Conservation (phyloP, 805 yeast genomes). For the Candida boleticola region DNA sequence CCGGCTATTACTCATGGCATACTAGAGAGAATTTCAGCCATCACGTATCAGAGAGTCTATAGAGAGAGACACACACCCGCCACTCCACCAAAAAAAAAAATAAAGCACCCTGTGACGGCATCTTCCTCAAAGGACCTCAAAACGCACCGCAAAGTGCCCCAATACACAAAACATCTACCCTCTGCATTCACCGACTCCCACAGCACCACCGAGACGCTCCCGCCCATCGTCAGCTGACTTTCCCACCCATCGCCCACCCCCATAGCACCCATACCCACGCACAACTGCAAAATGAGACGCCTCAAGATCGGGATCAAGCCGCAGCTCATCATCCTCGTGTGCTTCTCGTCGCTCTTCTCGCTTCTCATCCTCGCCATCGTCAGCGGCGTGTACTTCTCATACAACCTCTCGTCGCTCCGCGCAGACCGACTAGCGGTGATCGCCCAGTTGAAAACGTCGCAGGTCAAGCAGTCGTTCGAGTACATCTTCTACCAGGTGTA, state of each 20-base stretch:
- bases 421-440: slow-evolving; percentile 73
- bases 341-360: slow-evolving; percentile 67
- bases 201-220: background rate
- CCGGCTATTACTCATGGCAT: too few relatives aligned
- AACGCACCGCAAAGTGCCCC: too few relatives aligned
- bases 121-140: too few relatives aligned
- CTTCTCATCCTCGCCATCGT: slow-evolving; percentile 71
- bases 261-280: background rate
- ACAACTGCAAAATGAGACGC: slow-evolving; percentile 24
- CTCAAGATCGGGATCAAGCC: slow-evolving; percentile 66
- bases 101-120: too few relatives aligned
- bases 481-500: slow-evolving; percentile 65
- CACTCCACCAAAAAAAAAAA: too few relatives aligned
- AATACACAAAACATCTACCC: background rate
- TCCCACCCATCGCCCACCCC: background rate
- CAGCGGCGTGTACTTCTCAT: slow-evolving; percentile 68
- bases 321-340: slow-evolving; percentile 70
- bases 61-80: too few relatives aligned
- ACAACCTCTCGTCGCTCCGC: slow-evolving; percentile 58
- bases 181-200: too few relatives aligned
- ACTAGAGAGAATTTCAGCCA: too few relatives aligned
- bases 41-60: too few relatives aligned
- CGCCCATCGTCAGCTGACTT: background rate
- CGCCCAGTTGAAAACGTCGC: slow-evolving; percentile 78
- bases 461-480: slow-evolving; percentile 65